phyloP scores from a whole-genome alignment of 805 yeast genomes.

The Wickerhamomyces hampshirensis region DNA sequence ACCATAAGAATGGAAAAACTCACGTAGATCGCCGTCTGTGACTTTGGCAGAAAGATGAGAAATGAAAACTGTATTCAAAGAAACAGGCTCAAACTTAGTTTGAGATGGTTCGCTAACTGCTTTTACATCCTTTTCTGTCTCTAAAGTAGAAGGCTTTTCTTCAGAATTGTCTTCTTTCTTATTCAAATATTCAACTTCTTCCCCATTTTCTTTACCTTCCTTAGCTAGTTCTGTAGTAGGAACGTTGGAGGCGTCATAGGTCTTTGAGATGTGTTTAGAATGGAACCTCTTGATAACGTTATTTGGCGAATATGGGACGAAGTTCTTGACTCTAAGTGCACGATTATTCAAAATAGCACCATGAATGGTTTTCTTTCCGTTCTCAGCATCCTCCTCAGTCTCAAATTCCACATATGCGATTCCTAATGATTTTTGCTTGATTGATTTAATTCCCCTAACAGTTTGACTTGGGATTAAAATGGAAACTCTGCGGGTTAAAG shows the following conservation, averaged over 20 bases:
- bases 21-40: conserved; percentile 41
- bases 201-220: conserved; percentile 2
- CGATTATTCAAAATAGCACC: conserved; percentile 51
- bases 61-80: conserved; percentile 43
- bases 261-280: conserved; percentile 8
- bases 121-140: neutral
- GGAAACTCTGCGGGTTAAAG: conserved; percentile 18
- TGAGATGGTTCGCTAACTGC: neutral
- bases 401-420: conserved; percentile 82
- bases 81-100: conserved; percentile 16
- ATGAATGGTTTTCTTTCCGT: conserved; percentile 60
- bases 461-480: conserved; percentile 54
- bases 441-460: conserved; percentile 38
- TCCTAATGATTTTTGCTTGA: conserved; percentile 48
- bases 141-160: neutral
- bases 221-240: neutral
- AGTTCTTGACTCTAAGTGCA: conserved; percentile 34
- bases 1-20: conserved; percentile 37
- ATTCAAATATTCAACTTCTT: neutral
- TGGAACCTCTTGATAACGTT: conserved; percentile 10
- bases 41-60: conserved; percentile 34
- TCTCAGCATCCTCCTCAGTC: conserved; percentile 53
- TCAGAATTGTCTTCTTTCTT: neutral
- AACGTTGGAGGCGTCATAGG: neutral
- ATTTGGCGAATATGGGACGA: conserved; percentile 38